Evolutionary conservation across 2,329 filamentous ascomycete species (phyloP), one percentile per base, ranked within the genome.

Genomic region (Fusarium incarnatum): DNA sequence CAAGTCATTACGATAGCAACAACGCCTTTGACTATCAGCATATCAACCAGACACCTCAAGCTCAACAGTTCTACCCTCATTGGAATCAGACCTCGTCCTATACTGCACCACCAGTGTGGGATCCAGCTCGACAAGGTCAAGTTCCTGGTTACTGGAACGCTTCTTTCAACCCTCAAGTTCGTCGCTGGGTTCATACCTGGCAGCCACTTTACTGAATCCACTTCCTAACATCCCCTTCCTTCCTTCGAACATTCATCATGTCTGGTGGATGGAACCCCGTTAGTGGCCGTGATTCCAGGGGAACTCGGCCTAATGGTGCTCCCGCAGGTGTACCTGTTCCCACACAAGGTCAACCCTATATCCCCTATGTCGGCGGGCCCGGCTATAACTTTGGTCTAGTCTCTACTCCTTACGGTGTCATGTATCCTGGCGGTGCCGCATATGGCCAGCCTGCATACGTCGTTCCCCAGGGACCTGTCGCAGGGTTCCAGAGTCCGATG

Each of bases 231-330:
- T 20, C 25, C 20, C n/a, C 32, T 16, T 34, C 22, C 27, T n/a
- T 22, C 34, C 9, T 47, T 1, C 37, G 22, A 42, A 23, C 37
- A n/a, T 13, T n/a, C 27, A 66, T 16, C 13, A 82, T 82, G 80
- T 77, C 80, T 50, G 77, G 77, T 42, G 80, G 80, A 40, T 82
- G 80, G 79, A 83, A 83, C 60, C 81, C 81, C 7, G 60, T 79
- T 16, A 77, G 77, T 34, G 77, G 82, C 22, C 80, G 80, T 18
- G 82, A 84, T 64, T 60, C 74, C n/a, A 69, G 74, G 13, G 76
- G 76, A 22, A 50, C 61, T 37, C 77, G 77, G 2, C 81, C 81
- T 7, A 70, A 73, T 16, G 75, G 75, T 57, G 74, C 80, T 32
- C 80, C 80, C 6, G 73, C 65, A 32, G 78, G 80, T 22, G 77